Conservation (phyloP, 2,329 filamentous ascomycete species). For the Thielaviopsis cerberus region DNA sequence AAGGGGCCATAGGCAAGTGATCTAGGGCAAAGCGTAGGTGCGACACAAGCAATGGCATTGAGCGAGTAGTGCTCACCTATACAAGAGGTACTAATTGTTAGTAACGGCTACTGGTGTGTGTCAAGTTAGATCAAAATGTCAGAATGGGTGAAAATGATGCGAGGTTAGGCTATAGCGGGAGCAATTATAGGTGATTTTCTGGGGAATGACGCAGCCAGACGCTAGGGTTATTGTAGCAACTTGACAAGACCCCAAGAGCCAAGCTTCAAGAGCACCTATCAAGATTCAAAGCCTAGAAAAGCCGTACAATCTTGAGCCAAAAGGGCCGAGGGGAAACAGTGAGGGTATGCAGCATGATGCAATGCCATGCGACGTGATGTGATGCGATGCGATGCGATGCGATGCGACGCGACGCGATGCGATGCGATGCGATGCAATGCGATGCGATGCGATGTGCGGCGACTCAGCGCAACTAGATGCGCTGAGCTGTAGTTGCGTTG, state of each 20-base stretch:
- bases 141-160: neutral
- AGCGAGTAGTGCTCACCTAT: slow-evolving; percentile 69
- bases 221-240: too few species aligned
- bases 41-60: slow-evolving; percentile 55
- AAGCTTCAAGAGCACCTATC: neutral
- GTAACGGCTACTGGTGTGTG: slow-evolving; percentile 14
- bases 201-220: too few species aligned
- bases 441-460: neutral
- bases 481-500: too few species aligned
- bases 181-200: neutral
- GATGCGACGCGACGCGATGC: too few species aligned
- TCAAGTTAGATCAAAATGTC: slow-evolving; percentile 2
- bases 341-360: neutral
- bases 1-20: slow-evolving; percentile 54
- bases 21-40: slow-evolving; percentile 58
- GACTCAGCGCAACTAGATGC: too few species aligned
- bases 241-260: neutral
- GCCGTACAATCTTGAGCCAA: too few species aligned
- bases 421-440: neutral
- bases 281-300: too few species aligned
- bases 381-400: neutral
- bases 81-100: slow-evolving; percentile 15
- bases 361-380: neutral
- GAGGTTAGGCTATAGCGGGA: neutral
- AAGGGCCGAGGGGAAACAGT: neutral